Conservation (phyloP, 2,329 filamentous ascomycete species). For the Aspergillus japonicus region DNA sequence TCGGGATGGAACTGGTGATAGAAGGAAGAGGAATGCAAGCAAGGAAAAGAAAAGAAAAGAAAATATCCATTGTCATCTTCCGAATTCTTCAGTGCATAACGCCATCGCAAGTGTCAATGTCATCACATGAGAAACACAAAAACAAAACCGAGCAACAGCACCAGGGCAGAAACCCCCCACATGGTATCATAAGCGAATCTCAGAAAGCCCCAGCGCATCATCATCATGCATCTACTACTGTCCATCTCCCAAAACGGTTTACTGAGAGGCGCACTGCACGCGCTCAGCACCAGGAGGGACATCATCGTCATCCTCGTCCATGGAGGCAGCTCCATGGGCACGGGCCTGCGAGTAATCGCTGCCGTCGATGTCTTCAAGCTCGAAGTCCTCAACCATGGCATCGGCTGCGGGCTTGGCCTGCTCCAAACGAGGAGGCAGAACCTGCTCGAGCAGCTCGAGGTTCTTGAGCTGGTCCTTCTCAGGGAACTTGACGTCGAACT, state of each 20-base stretch:
- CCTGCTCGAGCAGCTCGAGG: constrained; percentile 75
- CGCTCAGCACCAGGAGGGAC: constrained; percentile 50
- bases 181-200: constrained; percentile 41
- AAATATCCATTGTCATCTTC: constrained; percentile 28
- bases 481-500: constrained; percentile 97
- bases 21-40: constrained; percentile 11
- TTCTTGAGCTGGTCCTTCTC: constrained; percentile 68
- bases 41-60: constrained; percentile 17
- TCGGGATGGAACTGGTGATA: constrained; percentile 16
- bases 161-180: constrained; percentile 25
- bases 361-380: constrained; percentile 79
- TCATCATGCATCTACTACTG: constrained; percentile 10
- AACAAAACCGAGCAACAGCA: constrained; percentile 19
- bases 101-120: constrained; percentile 34
- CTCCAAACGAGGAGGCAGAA: constrained; percentile 72
- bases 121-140: constrained; percentile 25
- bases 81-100: constrained; percentile 34
- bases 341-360: constrained; percentile 62
- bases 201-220: constrained; percentile 28
- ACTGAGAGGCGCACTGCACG: constrained; percentile 54
- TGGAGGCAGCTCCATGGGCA: constrained; percentile 64
- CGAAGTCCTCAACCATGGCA: constrained; percentile 86
- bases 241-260: constrained; percentile 26
- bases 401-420: constrained; percentile 71
- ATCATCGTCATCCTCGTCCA: constrained; percentile 70